These are phyloP conservation scores for Monosporascus cannonballus DNA, from an alignment of 2,329 filamentous ascomycete species.

Conservation along the genomic window DNA sequence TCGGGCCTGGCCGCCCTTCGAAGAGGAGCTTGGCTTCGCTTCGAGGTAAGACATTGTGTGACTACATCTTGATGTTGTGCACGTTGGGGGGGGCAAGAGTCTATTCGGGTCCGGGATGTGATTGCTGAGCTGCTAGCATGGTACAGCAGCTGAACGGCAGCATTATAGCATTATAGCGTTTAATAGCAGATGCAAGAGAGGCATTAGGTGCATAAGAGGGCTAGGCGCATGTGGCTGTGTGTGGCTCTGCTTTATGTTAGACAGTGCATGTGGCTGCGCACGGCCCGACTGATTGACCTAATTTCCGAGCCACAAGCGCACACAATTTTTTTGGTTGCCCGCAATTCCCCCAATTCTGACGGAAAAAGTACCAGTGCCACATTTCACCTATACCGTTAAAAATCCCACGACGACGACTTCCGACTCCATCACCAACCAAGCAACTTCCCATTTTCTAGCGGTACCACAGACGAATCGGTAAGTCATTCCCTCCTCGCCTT, in stretches of 20 bases:
- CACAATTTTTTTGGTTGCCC: neutral
- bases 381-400: neutral
- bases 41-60: conserved; percentile 21
- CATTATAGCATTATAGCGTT: too few species aligned
- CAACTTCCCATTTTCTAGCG: conserved; percentile 22
- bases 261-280: neutral
- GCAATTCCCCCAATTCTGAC: conserved; percentile 1
- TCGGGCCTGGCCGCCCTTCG: conserved; percentile 26
- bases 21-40: conserved; percentile 18
- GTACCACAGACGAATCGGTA: conserved; percentile 29
- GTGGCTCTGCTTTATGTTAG: too few species aligned
- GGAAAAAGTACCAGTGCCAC: neutral
- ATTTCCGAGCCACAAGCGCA: neutral
- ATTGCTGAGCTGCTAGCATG: too few species aligned
- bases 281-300: neutral
- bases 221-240: too few species aligned
- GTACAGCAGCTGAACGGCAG: too few species aligned
- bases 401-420: neutral
- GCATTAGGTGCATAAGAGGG: too few species aligned
- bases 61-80: conserved; percentile 21
- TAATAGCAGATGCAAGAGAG: too few species aligned
- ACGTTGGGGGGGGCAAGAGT: neutral
- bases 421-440: conserved; percentile 18
- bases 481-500: conserved; percentile 12
- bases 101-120: too few species aligned